Evolutionary conservation across 805 yeast genomes (phyloP), one percentile per base, ranked within the genome.

Genomic region (Nakazawaea ernobii): DNA sequence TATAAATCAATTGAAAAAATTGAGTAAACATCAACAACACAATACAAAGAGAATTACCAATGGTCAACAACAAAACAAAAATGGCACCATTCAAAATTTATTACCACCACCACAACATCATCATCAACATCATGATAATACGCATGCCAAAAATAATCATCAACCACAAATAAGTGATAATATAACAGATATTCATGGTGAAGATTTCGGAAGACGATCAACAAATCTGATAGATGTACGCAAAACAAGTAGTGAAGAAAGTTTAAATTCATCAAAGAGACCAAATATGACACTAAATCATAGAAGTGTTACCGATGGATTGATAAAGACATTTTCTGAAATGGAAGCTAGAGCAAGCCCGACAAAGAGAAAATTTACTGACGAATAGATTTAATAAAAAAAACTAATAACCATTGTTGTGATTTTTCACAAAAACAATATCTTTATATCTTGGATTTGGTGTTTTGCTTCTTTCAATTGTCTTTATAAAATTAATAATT

Each of bases 1-100:
- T 55, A 73, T 80, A 59, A 76, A 73, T 53, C 84, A 79, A 56
- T 61, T 81, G 56, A 80, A 79, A 58, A 84, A 80, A 56, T 61
- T 78, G 40, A 69, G 80, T 59, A 73, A 52, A 46, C 48, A 44
- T 50, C 49, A 43, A 39, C 43, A 48, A 11, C 47, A 35, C 48
- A 73, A 72, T 50, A 74, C 70, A 54, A 65, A 66, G 49, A 70
- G 73, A 52, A 57, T 74, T 29, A 66, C 77, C 1, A 70, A 69
- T 44, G 24, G 24, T 20, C 24, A 20, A 20, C 24, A 66, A 3
- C 62, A 62, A 32, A 67, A 65, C 46, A 44, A 51, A 15, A 62
- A 57, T n/a, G 32, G 33, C 15, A 33, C 6, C 30, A 37, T 28
- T 11, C 27, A 17, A 17, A 35, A 28, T 26, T 15, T n/a, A 14